Percentiles rank a stretch among this genome's conserved stretches.
phyloP scores from a whole-genome alignment of 805 yeast genomes.

The Alloascoidea hylecoeti region DNA sequence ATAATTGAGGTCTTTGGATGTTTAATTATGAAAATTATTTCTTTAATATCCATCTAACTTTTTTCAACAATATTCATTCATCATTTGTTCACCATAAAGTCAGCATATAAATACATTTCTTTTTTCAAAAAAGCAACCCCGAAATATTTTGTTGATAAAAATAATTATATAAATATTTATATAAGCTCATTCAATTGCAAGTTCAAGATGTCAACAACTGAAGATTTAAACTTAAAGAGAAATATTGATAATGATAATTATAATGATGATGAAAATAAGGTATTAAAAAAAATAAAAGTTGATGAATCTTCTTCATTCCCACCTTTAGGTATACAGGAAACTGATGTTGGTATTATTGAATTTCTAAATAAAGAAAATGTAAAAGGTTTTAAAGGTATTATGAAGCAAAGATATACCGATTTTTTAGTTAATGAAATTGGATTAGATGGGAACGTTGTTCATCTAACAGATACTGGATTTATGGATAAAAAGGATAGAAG shows the following conservation, averaged over 20 bases:
- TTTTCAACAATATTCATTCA: too few species aligned
- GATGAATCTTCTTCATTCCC: not conserved
- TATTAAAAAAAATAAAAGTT: not conserved
- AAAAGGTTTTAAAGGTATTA: conserved; percentile 60
- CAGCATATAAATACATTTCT: too few species aligned
- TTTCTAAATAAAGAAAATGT: conserved; percentile 38
- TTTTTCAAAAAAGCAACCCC: too few species aligned
- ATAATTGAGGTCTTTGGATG: too few species aligned
- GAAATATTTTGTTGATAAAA: too few species aligned
- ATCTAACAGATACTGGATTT: conserved; percentile 62
- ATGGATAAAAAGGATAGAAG: conserved; percentile 33
- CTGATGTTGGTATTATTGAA: conserved; percentile 79
- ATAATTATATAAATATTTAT: too few species aligned
- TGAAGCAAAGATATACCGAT: conserved; percentile 87
- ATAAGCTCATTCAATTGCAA: too few species aligned
- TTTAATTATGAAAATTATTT: too few species aligned
- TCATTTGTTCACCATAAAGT: too few species aligned
- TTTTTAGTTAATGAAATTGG: conserved; percentile 87
- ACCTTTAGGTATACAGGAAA: conserved; percentile 43
- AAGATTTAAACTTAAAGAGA: not conserved
- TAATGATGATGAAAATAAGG: not conserved
- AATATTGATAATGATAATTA: not conserved
- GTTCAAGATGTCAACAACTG: too few species aligned
- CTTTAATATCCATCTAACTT: too few species aligned
- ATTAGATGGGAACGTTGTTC: conserved; percentile 53